Percentiles rank a stretch among this genome's conserved stretches.
Conservation (phyloP, 768 basidiomycete species). For the Pleurotus sapidus region DNA sequence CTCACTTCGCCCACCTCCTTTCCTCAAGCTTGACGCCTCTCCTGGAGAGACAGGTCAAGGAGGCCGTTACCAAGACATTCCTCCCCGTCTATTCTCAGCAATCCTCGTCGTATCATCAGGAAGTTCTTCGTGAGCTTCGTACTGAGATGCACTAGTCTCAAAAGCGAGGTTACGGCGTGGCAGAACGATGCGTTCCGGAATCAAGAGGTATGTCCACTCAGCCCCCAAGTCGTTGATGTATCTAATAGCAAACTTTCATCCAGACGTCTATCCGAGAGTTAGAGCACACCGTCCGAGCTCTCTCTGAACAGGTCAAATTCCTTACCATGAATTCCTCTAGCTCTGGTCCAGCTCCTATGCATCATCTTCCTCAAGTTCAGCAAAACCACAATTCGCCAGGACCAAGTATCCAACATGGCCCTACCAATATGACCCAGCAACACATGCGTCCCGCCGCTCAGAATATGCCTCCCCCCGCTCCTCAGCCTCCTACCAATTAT, state of each 20-base stretch:
- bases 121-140: conserved; percentile 71
- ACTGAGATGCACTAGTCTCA: conserved; percentile 72
- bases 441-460: conserved; percentile 35
- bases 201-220: conserved; percentile 61
- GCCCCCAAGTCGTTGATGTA: background rate
- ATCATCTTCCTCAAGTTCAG: conserved; percentile 38
- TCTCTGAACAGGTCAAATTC: conserved; percentile 84
- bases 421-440: conserved; percentile 31
- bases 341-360: conserved; percentile 31
- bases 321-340: conserved; percentile 53
- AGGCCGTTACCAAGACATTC: conserved; percentile 68
- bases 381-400: conserved; percentile 39
- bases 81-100: conserved; percentile 76
- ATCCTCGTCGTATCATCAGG: conserved; percentile 76
- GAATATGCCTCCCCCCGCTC: conserved; percentile 33
- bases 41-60: conserved; percentile 81
- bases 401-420: conserved; percentile 32
- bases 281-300: conserved; percentile 69
- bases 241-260: conserved; percentile 8
- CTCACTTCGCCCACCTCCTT: conserved; percentile 73
- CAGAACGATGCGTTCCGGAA: conserved; percentile 74
- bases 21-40: conserved; percentile 70
- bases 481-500: conserved; percentile 36
- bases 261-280: conserved; percentile 73
- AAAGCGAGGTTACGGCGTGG: conserved; percentile 79